Evolutionary conservation across 2,329 filamentous ascomycete species (phyloP), one percentile per base, ranked within the genome.

Genomic region (Colletotrichum liaoningense): DNA sequence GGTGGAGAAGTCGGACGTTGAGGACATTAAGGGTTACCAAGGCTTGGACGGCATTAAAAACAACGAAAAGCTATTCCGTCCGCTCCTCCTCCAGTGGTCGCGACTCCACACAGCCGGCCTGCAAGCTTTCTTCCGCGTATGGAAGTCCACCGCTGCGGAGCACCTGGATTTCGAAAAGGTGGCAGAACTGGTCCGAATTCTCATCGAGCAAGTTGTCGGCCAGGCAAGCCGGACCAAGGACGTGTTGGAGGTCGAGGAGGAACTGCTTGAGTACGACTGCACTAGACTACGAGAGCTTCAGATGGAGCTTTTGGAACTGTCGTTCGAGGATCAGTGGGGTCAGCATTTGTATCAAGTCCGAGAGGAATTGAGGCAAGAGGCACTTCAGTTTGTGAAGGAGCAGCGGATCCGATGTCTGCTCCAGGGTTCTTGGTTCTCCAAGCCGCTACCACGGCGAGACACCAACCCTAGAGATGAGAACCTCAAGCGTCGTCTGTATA

Each of bases 251-350:
- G 90, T 98, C 0, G 96, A 98, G 82, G 95, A 97, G 76, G 95
- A 98, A 74, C 87, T 99, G 72, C 88, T 91, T 7, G 93, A 95
- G 77, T 96, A 95, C 80, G 95, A 98, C 76, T 93, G 95, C 77
- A 86, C 88, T 57, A 90, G 92, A 52, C 86, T 98, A 67, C 91
- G 97, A 64, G 92, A 95, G 79, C 86, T 98, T 67, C 97, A 99
- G 83, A 98, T 98, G 95, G 94, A 97, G 77, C 88, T 98, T 12
- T 86, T 98, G 5, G 94, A 97, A 80, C 86, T 97, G 76, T 94
- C 95, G 0, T 98, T 98, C 79, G 96, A 98, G 81, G 94, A 97
- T 80, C 94, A 94, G 62, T 99, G 97, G 97, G 95, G 95, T 14
- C 91, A 94, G 75, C 95, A 98, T 83, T 87, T 99, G 33, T 90